These are phyloP conservation scores for Colletotrichum sp. DNA, from an alignment of 2,329 filamentous ascomycete genomes.

Conservation along the genomic window DNA sequence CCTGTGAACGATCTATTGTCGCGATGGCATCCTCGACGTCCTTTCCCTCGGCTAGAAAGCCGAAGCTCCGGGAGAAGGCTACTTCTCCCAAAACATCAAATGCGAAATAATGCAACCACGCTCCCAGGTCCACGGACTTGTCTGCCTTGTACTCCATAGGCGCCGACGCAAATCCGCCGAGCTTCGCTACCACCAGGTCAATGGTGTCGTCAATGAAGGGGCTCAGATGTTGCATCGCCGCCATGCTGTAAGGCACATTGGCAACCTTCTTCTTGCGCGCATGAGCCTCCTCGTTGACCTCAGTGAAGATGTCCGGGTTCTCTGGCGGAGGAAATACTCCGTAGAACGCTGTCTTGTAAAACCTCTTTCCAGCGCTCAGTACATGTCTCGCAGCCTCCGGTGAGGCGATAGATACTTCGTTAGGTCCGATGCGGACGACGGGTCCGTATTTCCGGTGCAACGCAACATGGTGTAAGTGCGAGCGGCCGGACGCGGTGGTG, in stretches of 20 bases:
- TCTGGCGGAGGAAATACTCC: constrained; percentile 60
- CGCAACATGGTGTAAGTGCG: constrained; percentile 47
- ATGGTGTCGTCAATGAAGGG: constrained; percentile 59
- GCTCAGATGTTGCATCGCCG: constrained; percentile 55
- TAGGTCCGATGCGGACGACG: constrained; percentile 35
- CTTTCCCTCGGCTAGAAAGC: constrained; percentile 53
- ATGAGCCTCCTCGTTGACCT: constrained; percentile 58
- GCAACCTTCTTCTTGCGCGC: constrained; percentile 59
- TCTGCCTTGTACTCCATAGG: neutral
- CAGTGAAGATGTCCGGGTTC: constrained; percentile 65
- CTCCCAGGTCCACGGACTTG: constrained; percentile 47
- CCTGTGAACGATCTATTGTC: constrained; percentile 57
- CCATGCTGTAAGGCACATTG: constrained; percentile 58
- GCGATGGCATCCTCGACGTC: constrained; percentile 47
- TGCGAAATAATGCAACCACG: constrained; percentile 43
- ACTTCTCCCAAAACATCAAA: constrained; percentile 56
- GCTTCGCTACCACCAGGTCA: constrained; percentile 46
- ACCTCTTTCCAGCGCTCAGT: constrained; percentile 54
- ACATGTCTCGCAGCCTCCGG: constrained; percentile 38
- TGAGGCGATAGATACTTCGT: constrained; percentile 41
- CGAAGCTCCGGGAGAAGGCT: constrained; percentile 56
- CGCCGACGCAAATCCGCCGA: constrained; percentile 41
- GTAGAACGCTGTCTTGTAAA: constrained; percentile 60
- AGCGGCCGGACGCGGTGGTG: constrained; percentile 41
- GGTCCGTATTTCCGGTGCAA: constrained; percentile 40